Conservation (phyloP, 495 filamentous ascomycete species). For the Rostrohypoxylon terebratum region DNA sequence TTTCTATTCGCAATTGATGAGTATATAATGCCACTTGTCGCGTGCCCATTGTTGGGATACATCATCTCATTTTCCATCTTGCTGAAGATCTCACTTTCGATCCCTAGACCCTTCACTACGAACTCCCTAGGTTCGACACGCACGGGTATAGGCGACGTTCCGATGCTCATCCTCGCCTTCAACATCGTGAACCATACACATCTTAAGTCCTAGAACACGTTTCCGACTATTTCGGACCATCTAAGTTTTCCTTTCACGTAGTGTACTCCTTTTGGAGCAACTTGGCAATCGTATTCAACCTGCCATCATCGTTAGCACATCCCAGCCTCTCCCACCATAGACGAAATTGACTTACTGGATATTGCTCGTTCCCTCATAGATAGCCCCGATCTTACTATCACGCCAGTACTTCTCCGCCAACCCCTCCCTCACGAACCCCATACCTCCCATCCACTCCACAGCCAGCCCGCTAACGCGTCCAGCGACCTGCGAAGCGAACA, state of each 20-base stretch:
- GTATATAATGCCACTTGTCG: not conserved
- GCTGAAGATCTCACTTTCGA: not conserved
- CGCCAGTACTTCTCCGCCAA: constrained; percentile 98
- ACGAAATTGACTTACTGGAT: constrained; percentile 61
- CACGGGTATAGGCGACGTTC: constrained; percentile 7
- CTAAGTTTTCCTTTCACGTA: constrained; percentile 49
- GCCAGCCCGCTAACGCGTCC: constrained; percentile 86
- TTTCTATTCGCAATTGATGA: constrained; percentile 1
- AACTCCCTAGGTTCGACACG: not conserved
- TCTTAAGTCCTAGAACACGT: not conserved
- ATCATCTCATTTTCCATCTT: not conserved
- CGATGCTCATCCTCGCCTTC: not conserved
- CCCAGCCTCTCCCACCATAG: not conserved
- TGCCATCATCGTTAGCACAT: constrained; percentile 70
- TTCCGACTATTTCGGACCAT: not conserved
- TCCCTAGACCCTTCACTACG: not conserved
- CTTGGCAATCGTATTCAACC: constrained; percentile 94
- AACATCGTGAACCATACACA: constrained; percentile 1
- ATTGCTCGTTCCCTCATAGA: constrained; percentile 92
- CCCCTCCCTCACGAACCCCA: constrained; percentile 95
- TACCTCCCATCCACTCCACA: constrained; percentile 99
- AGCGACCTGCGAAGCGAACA: constrained; percentile 93
- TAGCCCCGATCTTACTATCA: constrained; percentile 98
- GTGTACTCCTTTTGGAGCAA: constrained; percentile 92
- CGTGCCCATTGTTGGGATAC: not conserved